These are phyloP conservation scores for Ambispora gerdemannii DNA, from an alignment of 192 early-diverging fungal genomes.

Conservation along the genomic window DNA sequence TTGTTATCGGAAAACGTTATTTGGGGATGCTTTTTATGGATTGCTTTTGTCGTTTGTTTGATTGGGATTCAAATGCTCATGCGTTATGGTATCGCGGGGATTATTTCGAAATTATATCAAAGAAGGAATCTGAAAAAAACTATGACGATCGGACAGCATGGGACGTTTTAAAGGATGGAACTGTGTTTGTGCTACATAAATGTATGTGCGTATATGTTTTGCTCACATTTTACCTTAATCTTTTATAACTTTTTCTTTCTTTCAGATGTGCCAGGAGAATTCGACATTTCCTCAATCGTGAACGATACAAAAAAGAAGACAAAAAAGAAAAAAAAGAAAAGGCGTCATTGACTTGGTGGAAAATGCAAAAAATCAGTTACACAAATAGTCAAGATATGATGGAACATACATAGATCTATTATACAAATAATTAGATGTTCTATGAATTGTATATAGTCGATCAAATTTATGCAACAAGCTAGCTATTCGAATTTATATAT, in stretches of 20 bases:
- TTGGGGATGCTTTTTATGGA: slow-evolving; percentile 23
- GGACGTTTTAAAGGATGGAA: slow-evolving; percentile 6
- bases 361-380: too few relatives aligned
- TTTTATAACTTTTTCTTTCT: slow-evolving; percentile 27
- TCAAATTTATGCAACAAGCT: too few relatives aligned
- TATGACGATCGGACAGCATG: slow-evolving; percentile 21
- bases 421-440: too few relatives aligned
- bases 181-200: slow-evolving; percentile 24
- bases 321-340: slow-evolving; percentile 28
- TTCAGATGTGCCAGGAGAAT: slow-evolving; percentile 25
- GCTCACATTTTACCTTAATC: slow-evolving; percentile 28
- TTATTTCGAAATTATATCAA: slow-evolving; percentile 24
- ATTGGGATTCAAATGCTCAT: background rate
- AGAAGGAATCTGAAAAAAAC: slow-evolving; percentile 26
- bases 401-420: too few relatives aligned
- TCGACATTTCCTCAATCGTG: slow-evolving; percentile 23
- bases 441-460: too few relatives aligned
- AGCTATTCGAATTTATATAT: too few relatives aligned
- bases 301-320: slow-evolving; percentile 16
- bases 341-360: slow-evolving; percentile 16
- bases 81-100: slow-evolving; percentile 24
- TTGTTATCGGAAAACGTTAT: slow-evolving; percentile 17
- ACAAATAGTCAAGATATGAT: too few relatives aligned
- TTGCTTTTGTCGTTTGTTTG: slow-evolving; percentile 19
- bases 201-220: slow-evolving; percentile 27